Conservation (phyloP, 345 rosid species). For the Populus tremula region DNA sequence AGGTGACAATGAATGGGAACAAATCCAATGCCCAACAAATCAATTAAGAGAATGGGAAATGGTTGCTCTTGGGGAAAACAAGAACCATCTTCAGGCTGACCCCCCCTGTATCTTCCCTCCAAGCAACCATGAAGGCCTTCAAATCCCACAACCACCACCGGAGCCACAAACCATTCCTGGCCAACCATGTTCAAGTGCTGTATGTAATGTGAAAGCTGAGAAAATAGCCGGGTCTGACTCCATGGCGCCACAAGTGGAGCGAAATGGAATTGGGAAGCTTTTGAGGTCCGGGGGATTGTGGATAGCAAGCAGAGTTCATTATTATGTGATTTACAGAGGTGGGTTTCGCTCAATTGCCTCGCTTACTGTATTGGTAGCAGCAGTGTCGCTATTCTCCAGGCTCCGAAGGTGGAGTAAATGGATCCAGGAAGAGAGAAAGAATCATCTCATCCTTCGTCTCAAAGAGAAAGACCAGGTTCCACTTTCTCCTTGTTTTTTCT, state of each 20-base stretch:
- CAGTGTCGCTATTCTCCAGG: conserved; percentile 25
- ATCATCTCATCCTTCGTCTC: conserved; percentile 23
- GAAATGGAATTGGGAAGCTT: conserved; percentile 8
- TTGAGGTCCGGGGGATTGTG: conserved; percentile 20
- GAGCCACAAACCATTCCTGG: not conserved
- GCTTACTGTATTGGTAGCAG: conserved; percentile 18
- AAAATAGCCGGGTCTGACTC: not conserved
- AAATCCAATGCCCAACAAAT: conserved; percentile 21
- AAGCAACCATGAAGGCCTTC: conserved; percentile 31
- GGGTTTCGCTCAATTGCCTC: conserved; percentile 34
- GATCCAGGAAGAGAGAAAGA: conserved; percentile 23
- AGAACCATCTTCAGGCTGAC: not conserved
- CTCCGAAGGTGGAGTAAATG: conserved; percentile 30
- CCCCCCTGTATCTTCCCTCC: conserved; percentile 35
- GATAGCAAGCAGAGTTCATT: conserved; percentile 27
- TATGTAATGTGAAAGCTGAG: not conserved
- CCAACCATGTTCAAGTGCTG: not conserved
- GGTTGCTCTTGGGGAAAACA: conserved; percentile 11
- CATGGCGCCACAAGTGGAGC: not conserved
- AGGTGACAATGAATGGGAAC: conserved; percentile 40
- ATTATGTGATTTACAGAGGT: conserved; percentile 6
- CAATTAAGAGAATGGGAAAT: conserved; percentile 6
- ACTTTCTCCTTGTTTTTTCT: not conserved
- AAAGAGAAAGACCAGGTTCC: conserved; percentile 51
- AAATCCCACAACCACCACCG: conserved; percentile 10